Evolutionary conservation across 768 basidiomycete genomes (phyloP).

Genomic region (Pisolithus tinctorius): DNA sequence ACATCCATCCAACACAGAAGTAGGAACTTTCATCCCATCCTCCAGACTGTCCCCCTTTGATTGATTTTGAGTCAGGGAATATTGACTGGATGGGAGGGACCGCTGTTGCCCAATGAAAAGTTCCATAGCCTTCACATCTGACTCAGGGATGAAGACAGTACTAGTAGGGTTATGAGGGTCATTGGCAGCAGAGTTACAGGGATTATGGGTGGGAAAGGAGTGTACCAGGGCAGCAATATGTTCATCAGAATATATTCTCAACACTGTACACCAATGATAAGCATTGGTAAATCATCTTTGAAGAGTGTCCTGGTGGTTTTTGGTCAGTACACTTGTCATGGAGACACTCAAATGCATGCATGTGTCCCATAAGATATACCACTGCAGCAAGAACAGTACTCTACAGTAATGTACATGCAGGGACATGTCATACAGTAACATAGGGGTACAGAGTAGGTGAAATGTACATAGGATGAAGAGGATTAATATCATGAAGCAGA

Average conservation of each 20-base stretch:
- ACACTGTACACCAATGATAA: constrained; percentile 18
- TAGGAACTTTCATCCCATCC: constrained; percentile 19
- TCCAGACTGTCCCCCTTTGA: constrained; percentile 10
- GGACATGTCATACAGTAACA: neutral
- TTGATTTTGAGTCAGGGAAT: neutral
- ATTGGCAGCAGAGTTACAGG: constrained; percentile 1
- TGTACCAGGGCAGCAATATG: constrained; percentile 20
- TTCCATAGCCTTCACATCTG: constrained; percentile 15
- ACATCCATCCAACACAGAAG: constrained; percentile 28
- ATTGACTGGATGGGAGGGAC: neutral
- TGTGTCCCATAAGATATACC: neutral
- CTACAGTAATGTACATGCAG: neutral
- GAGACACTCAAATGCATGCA: no score
- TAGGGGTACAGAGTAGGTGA: neutral
- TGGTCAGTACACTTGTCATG: neutral
- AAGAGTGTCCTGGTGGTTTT: constrained; percentile 17
- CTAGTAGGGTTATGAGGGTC: neutral
- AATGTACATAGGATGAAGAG: neutral
- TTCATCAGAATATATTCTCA: constrained; percentile 5
- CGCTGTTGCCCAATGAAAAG: neutral
- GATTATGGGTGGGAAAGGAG: constrained; percentile 3
- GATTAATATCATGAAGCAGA: neutral
- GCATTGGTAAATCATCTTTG: constrained; percentile 15
- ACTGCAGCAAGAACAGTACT: no score
- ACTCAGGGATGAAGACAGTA: constrained; percentile 11